These are phyloP conservation scores for Draba incana DNA, from an alignment of 345 rosid genomes.

Conservation along the genomic window DNA sequence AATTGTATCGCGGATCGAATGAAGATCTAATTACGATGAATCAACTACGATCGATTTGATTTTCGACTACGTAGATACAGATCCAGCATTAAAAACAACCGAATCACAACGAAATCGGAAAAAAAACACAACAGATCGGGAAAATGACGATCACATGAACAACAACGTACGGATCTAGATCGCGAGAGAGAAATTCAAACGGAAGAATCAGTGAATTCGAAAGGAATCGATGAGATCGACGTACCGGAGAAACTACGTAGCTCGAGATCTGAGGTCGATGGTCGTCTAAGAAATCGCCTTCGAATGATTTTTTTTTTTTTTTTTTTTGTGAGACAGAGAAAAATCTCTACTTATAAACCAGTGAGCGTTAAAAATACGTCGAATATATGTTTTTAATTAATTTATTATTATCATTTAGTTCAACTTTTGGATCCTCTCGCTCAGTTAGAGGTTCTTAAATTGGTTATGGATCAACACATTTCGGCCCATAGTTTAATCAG, in stretches of 20 bases:
- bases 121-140: conserved; percentile 30
- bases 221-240: conserved; percentile 8
- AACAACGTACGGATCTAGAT: conserved; percentile 17
- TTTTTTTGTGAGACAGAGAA: conserved; percentile 1
- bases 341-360: conserved; percentile 13
- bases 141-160: conserved; percentile 1
- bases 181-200: neutral
- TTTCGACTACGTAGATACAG: conserved; percentile 3
- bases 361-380: conserved; percentile 45
- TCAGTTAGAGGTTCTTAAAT: neutral
- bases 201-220: neutral
- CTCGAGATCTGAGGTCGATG: conserved; percentile 35
- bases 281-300: conserved; percentile 28
- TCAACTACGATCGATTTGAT: too few species aligned
- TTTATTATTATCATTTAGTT: neutral
- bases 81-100: conserved; percentile 29
- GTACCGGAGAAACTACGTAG: conserved; percentile 31
- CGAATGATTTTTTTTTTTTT: conserved; percentile 20
- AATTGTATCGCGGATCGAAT: neutral
- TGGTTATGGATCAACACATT: conserved; percentile 11
- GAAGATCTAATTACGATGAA: too few species aligned
- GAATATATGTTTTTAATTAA: conserved; percentile 27
- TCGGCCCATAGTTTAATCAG: conserved; percentile 7
- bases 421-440: neutral
- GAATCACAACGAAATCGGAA: conserved; percentile 11